Percentiles rank a stretch among this genome's conserved stretches.
Evolutionary conservation across 2,329 filamentous ascomycete genomes (phyloP).

Genomic region (Diaporthe caulivora): DNA sequence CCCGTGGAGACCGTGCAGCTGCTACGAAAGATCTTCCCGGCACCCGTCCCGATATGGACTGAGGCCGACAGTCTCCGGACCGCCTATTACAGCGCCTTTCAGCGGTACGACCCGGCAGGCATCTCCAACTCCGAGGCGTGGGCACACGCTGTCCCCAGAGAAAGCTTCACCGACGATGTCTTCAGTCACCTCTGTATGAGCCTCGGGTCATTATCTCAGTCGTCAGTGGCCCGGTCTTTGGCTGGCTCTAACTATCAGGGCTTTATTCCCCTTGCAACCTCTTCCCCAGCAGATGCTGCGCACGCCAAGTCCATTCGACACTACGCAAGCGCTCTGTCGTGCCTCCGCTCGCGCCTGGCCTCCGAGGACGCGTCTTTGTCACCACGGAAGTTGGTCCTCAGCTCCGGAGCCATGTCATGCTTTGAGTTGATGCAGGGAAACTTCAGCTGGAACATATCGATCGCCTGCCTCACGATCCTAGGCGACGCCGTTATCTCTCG

Average conservation of each 20-base stretch:
- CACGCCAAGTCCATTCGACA: conserved; percentile 9
- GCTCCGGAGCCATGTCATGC: neutral
- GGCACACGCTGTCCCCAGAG: neutral
- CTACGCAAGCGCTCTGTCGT: neutral
- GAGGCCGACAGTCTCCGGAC: conserved; percentile 7
- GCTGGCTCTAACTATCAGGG: neutral
- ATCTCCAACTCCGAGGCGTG: neutral
- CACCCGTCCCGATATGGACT: neutral
- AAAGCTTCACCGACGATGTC: neutral
- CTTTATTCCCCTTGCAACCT: neutral
- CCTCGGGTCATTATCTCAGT: conserved; percentile 2
- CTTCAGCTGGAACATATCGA: neutral
- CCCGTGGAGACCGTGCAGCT: neutral
- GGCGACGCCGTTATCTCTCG: neutral
- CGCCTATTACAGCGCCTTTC: conserved; percentile 7
- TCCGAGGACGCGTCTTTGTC: neutral
- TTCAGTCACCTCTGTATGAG: conserved; percentile 3
- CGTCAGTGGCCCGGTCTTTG: neutral
- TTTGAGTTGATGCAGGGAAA: conserved; percentile 16
- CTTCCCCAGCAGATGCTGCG: neutral
- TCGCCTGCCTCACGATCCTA: neutral
- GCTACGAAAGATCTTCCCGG: neutral
- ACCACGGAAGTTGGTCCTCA: conserved; percentile 3
- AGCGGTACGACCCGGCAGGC: neutral
- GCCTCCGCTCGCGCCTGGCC: neutral